A percentile compares a stretch with the other conserved stretches of the same genome.
Evolutionary conservation across 2,329 filamentous ascomycete genomes (phyloP).

Genomic region (Beauveria medogensis): DNA sequence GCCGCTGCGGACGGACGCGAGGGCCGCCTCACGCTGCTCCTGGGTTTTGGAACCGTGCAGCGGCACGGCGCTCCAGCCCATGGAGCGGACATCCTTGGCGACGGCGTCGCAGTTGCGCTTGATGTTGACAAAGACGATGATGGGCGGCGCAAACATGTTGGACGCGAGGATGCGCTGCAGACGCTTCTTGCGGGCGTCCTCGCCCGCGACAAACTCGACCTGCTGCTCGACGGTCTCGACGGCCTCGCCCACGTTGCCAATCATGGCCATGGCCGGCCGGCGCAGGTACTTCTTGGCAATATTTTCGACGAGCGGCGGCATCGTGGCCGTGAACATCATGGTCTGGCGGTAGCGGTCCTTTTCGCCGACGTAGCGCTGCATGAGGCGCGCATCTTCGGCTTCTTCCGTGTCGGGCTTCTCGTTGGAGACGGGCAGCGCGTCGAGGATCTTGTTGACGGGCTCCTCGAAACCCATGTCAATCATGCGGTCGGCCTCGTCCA

Average conservation of each 20-base stretch:
- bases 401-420: constrained; percentile 93
- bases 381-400: constrained; percentile 77
- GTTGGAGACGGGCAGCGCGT: constrained; percentile 84
- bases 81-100: constrained; percentile 85
- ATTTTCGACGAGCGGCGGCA: constrained; percentile 85
- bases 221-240: constrained; percentile 97
- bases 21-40: constrained; percentile 90
- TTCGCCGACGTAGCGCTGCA: constrained; percentile 69
- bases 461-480: constrained; percentile 98
- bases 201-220: constrained; percentile 81
- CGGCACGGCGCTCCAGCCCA: constrained; percentile 85
- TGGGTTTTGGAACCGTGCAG: constrained; percentile 95
- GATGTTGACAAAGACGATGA: constrained; percentile 99
- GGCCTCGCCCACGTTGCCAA: constrained; percentile 89
- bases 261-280: constrained; percentile 85
- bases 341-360: constrained; percentile 86
- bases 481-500: constrained; percentile 99
- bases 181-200: constrained; percentile 94
- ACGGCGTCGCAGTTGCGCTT: constrained; percentile 97
- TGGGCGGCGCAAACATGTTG: constrained; percentile 73
- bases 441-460: constrained; percentile 92
- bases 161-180: constrained; percentile 83
- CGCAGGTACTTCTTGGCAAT: constrained; percentile 97
- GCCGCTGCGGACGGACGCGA: constrained; percentile 75
- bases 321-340: constrained; percentile 99